Conservation (phyloP, 176 grass and related monocot genomes). For the Carex parvula region DNA sequence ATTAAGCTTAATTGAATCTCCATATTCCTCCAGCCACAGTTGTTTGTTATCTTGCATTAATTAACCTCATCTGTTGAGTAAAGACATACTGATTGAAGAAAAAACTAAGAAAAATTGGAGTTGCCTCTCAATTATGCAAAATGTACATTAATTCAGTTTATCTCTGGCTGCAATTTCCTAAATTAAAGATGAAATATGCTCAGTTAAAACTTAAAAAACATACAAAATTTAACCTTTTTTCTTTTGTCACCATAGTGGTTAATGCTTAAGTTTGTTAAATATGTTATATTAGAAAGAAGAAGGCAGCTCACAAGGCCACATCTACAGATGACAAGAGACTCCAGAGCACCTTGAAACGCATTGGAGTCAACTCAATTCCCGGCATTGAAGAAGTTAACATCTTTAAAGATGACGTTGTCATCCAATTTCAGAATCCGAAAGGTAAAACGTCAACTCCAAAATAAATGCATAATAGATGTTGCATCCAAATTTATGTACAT, state of each 20-base stretch:
- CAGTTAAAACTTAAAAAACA: not conserved
- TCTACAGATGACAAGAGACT: slow-evolving; percentile 98
- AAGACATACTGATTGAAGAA: not conserved
- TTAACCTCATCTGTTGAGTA: not conserved
- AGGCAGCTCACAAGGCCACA: slow-evolving; percentile 97
- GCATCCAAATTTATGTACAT: not conserved
- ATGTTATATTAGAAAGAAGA: slow-evolving; percentile 81
- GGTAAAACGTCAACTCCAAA: slow-evolving; percentile 36
- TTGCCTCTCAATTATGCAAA: not conserved
- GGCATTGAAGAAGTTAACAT: slow-evolving; percentile 99
- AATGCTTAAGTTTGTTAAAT: not conserved
- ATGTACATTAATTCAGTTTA: not conserved
- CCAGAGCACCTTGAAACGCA: slow-evolving; percentile 94
- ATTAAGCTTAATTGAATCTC: not conserved
- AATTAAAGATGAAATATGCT: not conserved
- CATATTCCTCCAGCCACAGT: not conserved
- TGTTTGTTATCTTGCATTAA: not conserved
- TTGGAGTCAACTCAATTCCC: slow-evolving; percentile 83
- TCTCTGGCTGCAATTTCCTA: not conserved
- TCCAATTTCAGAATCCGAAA: slow-evolving; percentile 97
- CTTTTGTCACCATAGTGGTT: not conserved
- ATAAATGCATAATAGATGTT: not conserved
- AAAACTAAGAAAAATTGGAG: not conserved
- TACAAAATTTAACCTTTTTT: not conserved
- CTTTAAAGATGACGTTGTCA: slow-evolving; percentile 97